Conservation (phyloP, 2,329 filamentous ascomycete species). For the Arthrobotrys iridis region DNA sequence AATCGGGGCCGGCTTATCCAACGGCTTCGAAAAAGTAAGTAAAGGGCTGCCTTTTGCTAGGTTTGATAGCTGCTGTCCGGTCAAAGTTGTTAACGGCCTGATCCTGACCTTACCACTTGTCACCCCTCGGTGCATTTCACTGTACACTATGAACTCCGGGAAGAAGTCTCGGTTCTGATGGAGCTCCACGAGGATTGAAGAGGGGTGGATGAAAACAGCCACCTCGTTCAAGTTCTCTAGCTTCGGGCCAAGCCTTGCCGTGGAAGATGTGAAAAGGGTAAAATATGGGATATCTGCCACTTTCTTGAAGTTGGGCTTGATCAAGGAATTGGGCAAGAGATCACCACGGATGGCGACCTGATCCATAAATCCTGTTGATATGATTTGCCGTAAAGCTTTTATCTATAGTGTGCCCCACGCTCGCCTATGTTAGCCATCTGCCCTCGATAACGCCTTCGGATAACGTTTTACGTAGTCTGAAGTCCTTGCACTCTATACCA, state of each 20-base stretch:
- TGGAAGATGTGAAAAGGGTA: conserved; percentile 77
- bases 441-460: conserved; percentile 2
- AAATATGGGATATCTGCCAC: conserved; percentile 89
- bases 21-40: conserved; percentile 85
- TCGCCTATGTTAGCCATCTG: conserved; percentile 29
- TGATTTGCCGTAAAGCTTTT: conserved; percentile 86
- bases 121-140: conserved; percentile 77
- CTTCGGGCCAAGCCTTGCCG: conserved; percentile 61
- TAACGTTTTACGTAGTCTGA: conserved; percentile 11
- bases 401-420: conserved; percentile 62
- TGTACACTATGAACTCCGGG: conserved; percentile 88
- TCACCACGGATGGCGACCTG: conserved; percentile 93
- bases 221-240: conserved; percentile 67
- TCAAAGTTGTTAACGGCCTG: conserved; percentile 84
- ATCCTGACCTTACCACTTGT: conserved; percentile 78
- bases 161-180: conserved; percentile 75
- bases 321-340: conserved; percentile 77
- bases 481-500: conserved; percentile 19
- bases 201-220: conserved; percentile 87
- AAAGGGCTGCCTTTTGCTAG: conserved; percentile 87
- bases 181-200: conserved; percentile 75
- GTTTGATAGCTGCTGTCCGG: conserved; percentile 76
- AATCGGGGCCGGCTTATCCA: conserved; percentile 77
- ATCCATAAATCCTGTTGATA: conserved; percentile 91
- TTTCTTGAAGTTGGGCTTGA: conserved; percentile 56